Percentiles rank a stretch among this genome's conserved stretches.
These are phyloP conservation scores for Trypanosoma mega DNA, from an alignment of 208 protist species.

Conservation along the genomic window DNA sequence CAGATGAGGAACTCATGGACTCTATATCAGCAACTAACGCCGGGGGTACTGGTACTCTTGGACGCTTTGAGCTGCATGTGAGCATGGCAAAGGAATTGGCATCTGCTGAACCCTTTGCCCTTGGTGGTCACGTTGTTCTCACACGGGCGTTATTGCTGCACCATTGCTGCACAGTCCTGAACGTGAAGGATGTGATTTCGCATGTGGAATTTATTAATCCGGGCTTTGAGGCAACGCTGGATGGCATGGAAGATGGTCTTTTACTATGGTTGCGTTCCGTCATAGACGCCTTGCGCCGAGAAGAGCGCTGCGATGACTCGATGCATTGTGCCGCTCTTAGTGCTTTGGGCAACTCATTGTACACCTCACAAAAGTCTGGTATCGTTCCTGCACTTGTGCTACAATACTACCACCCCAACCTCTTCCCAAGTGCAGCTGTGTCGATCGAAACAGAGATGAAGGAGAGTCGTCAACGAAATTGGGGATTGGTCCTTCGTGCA, in stretches of 20 bases:
- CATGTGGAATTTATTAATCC: conserved; percentile 37
- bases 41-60: neutral
- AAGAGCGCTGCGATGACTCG: neutral
- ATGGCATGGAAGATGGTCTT: conserved; percentile 29
- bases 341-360: conserved; percentile 20
- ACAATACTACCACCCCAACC: conserved; percentile 58
- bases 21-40: neutral
- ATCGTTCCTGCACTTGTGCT: conserved; percentile 42
- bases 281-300: conserved; percentile 16
- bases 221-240: conserved; percentile 2
- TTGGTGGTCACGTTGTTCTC: conserved; percentile 60
- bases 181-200: conserved; percentile 31
- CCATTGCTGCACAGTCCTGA: conserved; percentile 44
- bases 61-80: conserved; percentile 26
- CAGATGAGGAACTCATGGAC: conserved; percentile 28
- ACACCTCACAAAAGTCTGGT: conserved; percentile 28
- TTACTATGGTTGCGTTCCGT: conserved; percentile 36
- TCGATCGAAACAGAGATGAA: neutral
- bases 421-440: conserved; percentile 31
- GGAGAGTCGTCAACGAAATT: conserved; percentile 11
- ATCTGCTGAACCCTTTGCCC: conserved; percentile 43
- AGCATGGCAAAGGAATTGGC: conserved; percentile 40
- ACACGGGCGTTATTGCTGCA: conserved; percentile 55
- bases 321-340: conserved; percentile 3
- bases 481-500: conserved; percentile 29